Evolutionary conservation across 768 basidiomycete species (phyloP).

Genomic region (Termitomyces sp.): DNA sequence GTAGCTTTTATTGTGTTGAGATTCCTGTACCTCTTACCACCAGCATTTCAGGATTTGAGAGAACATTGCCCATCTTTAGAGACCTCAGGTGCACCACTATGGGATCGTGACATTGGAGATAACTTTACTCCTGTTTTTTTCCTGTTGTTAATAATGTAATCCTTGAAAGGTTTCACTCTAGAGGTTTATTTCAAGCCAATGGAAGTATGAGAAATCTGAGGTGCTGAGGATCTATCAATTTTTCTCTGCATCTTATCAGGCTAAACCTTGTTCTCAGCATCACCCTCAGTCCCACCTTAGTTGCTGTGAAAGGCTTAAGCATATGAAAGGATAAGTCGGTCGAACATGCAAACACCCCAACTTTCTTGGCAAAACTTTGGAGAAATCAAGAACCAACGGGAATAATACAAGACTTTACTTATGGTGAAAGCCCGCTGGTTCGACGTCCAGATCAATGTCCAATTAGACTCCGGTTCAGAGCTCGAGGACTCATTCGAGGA

Average conservation of each 20-base stretch:
- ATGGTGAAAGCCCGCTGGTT: slow-evolving; percentile 60
- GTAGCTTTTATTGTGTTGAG: background rate
- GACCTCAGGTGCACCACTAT: slow-evolving; percentile 45
- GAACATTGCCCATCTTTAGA: slow-evolving; percentile 57
- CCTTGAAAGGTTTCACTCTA: slow-evolving; percentile 49
- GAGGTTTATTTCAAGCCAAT: slow-evolving; percentile 67
- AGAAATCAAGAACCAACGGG: slow-evolving; percentile 51
- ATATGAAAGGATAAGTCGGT: slow-evolving; percentile 69
- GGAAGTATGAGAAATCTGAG: slow-evolving; percentile 88
- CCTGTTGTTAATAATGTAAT: slow-evolving; percentile 1
- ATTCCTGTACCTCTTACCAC: slow-evolving; percentile 24
- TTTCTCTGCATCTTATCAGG: background rate
- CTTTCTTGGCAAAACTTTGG: slow-evolving; percentile 70
- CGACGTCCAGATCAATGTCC: slow-evolving; percentile 36
- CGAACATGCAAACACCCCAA: slow-evolving; percentile 69
- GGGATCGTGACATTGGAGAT: slow-evolving; percentile 70
- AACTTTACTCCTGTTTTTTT: slow-evolving; percentile 15
- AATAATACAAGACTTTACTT: slow-evolving; percentile 26
- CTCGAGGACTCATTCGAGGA: background rate
- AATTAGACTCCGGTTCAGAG: slow-evolving; percentile 24
- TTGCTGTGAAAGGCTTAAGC: slow-evolving; percentile 66
- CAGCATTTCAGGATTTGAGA: slow-evolving; percentile 35
- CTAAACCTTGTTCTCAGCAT: slow-evolving; percentile 40
- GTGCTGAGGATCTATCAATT: slow-evolving; percentile 53
- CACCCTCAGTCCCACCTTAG: slow-evolving; percentile 81